Evolutionary conservation across 2,329 filamentous ascomycete genomes (phyloP).

Genomic region (Onygena corvina): DNA sequence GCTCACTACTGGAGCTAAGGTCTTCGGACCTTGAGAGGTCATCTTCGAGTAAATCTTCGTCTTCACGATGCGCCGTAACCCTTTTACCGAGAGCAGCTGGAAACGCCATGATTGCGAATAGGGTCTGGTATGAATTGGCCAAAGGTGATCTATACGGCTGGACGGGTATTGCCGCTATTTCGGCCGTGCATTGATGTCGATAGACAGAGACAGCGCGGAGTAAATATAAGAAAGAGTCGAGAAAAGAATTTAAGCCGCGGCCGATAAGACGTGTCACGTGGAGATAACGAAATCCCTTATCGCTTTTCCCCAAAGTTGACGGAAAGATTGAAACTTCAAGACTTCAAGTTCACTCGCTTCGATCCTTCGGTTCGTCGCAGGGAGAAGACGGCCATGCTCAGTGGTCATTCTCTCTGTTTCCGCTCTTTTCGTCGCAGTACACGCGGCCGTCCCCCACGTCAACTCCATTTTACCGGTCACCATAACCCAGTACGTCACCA

Average conservation of each 20-base stretch:
- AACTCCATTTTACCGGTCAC: not conserved
- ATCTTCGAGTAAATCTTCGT: conserved; percentile 22
- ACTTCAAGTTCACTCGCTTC: not conserved
- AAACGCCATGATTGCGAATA: conserved; percentile 24
- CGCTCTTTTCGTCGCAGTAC: not conserved
- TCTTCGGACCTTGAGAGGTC: not conserved
- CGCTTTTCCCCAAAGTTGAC: too few relatives aligned
- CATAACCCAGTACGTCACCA: too few relatives aligned
- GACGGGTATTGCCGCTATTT: not conserved
- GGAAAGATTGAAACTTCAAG: not conserved
- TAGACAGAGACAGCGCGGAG: too few relatives aligned
- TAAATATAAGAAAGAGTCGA: too few relatives aligned
- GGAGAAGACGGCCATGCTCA: not conserved
- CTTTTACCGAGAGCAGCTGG: conserved; percentile 31
- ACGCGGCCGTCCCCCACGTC: not conserved
- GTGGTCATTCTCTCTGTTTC: not conserved
- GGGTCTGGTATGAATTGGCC: not conserved
- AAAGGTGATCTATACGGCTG: not conserved
- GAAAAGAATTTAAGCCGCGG: too few relatives aligned
- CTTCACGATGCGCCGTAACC: conserved; percentile 30
- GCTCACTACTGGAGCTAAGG: conserved; percentile 8
- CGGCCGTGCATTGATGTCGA: too few relatives aligned
- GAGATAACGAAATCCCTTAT: too few relatives aligned
- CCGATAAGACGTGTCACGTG: too few relatives aligned
- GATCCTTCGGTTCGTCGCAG: not conserved